Conservation (phyloP, 2,329 filamentous ascomycete species). For the Aureobasidium sp. region DNA sequence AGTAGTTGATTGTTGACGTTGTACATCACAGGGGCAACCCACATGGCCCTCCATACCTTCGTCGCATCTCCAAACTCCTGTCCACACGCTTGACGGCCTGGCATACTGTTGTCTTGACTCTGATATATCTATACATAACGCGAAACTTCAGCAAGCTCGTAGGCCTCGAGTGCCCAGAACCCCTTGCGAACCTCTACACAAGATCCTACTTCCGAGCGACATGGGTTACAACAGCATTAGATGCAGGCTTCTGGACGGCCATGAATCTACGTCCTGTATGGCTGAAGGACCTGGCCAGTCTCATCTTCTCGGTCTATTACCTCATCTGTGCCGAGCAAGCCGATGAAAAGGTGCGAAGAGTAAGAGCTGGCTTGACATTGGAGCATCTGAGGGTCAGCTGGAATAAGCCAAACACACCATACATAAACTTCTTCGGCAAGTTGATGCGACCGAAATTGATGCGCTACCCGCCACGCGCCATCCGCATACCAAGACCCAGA, state of each 20-base stretch:
- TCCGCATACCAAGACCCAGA: conserved; percentile 74
- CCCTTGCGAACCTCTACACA: conserved; percentile 88
- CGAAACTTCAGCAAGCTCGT: conserved; percentile 92
- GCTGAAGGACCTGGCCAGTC: conserved; percentile 72
- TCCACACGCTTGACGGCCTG: conserved; percentile 71
- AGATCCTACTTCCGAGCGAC: conserved; percentile 90
- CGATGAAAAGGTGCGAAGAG: conserved; percentile 91
- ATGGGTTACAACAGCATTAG: conserved; percentile 89
- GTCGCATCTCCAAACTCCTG: conserved; percentile 63
- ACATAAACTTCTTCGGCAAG: conserved; percentile 64
- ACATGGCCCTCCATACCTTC: conserved; percentile 76
- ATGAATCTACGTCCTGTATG: conserved; percentile 82
- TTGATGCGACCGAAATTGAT: conserved; percentile 66
- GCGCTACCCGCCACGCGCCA: conserved; percentile 66
- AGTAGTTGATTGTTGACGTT: conserved; percentile 22
- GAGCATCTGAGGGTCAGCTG: conserved; percentile 88
- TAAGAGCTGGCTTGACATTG: conserved; percentile 76
- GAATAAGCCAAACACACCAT: conserved; percentile 91
- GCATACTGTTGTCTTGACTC: conserved; percentile 80
- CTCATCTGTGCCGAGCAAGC: conserved; percentile 87
- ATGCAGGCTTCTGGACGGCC: conserved; percentile 96
- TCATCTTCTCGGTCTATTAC: conserved; percentile 85
- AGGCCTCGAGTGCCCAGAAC: conserved; percentile 85
- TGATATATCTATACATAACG: conserved; percentile 83
- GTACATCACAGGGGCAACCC: conserved; percentile 58